phyloP scores from a whole-genome alignment of 2,329 filamentous ascomycete species.

The Didymella exigua region DNA sequence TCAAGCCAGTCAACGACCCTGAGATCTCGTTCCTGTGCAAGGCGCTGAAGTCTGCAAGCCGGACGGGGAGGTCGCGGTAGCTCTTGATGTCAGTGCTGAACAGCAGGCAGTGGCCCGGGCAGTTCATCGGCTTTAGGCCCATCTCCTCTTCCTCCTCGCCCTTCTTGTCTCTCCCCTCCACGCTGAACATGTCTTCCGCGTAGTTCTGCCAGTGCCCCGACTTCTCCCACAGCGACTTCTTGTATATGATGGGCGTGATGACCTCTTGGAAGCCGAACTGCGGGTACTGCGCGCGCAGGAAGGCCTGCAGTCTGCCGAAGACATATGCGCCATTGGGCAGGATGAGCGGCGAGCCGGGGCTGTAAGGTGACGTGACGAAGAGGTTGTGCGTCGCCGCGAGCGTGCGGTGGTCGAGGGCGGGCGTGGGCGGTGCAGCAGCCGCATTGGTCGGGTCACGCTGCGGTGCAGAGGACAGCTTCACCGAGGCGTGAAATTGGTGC shows the following conservation, averaged over 20 bases:
- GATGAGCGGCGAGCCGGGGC: constrained; percentile 84
- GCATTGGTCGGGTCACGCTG: constrained; percentile 39
- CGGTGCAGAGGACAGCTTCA: constrained; percentile 29
- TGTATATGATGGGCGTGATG: constrained; percentile 89
- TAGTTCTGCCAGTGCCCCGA: constrained; percentile 91
- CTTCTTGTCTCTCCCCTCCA: constrained; percentile 61
- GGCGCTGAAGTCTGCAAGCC: constrained; percentile 85
- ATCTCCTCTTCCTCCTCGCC: constrained; percentile 71
- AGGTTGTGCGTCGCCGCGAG: constrained; percentile 68
- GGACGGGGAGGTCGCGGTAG: constrained; percentile 80
- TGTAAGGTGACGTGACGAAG: constrained; percentile 79
- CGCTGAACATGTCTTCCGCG: constrained; percentile 89
- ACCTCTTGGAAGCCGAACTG: constrained; percentile 88
- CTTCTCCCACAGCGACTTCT: constrained; percentile 82
- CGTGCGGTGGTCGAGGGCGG: constrained; percentile 57
- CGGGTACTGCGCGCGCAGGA: constrained; percentile 81
- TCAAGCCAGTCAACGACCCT: constrained; percentile 79
- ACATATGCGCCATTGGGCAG: constrained; percentile 80
- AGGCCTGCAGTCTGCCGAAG: constrained; percentile 82
- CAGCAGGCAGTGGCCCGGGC: constrained; percentile 84
- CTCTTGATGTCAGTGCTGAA: constrained; percentile 75
- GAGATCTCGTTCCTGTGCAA: constrained; percentile 87
- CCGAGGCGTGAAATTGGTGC: constrained; percentile 31
- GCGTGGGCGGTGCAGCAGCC: constrained; percentile 42
- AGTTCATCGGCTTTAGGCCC: constrained; percentile 92